Base-by-base conservation (phyloP, 129 eudicot genomes). In the Artemisia tridentata region DNA sequence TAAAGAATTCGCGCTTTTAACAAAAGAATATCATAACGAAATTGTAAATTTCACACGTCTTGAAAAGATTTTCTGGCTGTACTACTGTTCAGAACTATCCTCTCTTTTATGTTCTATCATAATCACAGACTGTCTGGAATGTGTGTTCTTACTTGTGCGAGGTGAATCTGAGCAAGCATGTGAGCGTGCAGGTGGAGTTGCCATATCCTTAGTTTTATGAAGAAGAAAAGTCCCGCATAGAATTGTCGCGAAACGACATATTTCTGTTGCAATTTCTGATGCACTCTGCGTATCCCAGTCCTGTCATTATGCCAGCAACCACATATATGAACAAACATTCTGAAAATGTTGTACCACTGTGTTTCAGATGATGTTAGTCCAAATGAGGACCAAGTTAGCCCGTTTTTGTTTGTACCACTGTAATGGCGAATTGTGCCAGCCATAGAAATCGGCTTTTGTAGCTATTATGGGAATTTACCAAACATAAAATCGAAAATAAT, bases 181-280 rank as follows among this genome's bases (percentile, higher is more conserved):
- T 68, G 74, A 31, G 3, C 69, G 57, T 31, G 15, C n/a, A 17
- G 71, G 53, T 43, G 84, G 74, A 19, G 11, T 59, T 69, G 80
- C 95, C 91, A 86, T 78, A 75, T 91, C 91, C 73, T 77, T 86
- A 1, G 91, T 84, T 78, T 82, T 91, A 80, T 91, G 97, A 65
- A 91, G 92, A 71, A 91, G 92, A 75, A 91, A 91, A 38, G 97
- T 91, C 47, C 97, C 97, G 11, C 87, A 82, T 0, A 91, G 82
- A 55, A 91, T 88, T n/a, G 92, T 86, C 63, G 84, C 82, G 73
- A 91, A 91, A 10, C 96, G 96, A 55, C 91, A 86, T 9, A 86
- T 50, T 72, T 86, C 88, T 0, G 96, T 80, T 11, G 79, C 75
- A 25, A 91, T 88, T 50, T 82, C 81, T 52, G 96, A 17, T 20